phyloP scores from a whole-genome alignment of 129 eudicot species.

The Oenanthe sinensis region DNA sequence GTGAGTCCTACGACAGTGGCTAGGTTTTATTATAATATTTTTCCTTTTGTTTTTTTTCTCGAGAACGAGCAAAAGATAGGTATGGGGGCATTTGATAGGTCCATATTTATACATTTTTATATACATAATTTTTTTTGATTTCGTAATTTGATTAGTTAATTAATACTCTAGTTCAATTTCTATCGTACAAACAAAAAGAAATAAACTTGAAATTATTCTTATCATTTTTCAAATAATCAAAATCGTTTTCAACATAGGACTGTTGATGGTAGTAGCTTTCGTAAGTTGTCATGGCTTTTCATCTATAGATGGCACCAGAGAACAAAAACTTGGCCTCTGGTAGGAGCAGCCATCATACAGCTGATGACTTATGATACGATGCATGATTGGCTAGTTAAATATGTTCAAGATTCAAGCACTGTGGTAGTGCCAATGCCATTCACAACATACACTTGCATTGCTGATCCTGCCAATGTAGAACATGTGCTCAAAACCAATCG shows the following conservation, averaged over 20 bases:
- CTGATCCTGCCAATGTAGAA: conserved; percentile 71
- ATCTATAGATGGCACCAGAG: conserved; percentile 66
- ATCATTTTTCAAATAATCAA: too few species aligned
- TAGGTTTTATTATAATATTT: too few species aligned
- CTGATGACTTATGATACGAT: conserved; percentile 37
- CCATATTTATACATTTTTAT: too few species aligned
- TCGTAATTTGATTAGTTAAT: too few species aligned
- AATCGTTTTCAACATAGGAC: conserved; percentile 1
- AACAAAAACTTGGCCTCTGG: conserved; percentile 63
- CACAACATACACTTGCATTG: conserved; percentile 68
- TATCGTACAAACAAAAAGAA: too few species aligned
- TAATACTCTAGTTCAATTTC: too few species aligned
- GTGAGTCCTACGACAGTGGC: too few species aligned
- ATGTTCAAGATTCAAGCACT: conserved; percentile 49
- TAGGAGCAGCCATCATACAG: conserved; percentile 64
- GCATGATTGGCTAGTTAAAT: conserved; percentile 63
- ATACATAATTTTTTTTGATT: too few species aligned
- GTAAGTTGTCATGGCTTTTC: conserved; percentile 49
- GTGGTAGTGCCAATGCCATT: conserved; percentile 80
- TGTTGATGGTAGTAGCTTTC: conserved; percentile 10
- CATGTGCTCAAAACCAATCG: conserved; percentile 72
- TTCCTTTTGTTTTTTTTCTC: too few species aligned
- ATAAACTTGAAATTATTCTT: too few species aligned
- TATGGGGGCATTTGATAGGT: too few species aligned
- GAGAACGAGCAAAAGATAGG: too few species aligned